phyloP scores from a whole-genome alignment of 164 flowering plant genomes.

The Liquidambar formosana region DNA sequence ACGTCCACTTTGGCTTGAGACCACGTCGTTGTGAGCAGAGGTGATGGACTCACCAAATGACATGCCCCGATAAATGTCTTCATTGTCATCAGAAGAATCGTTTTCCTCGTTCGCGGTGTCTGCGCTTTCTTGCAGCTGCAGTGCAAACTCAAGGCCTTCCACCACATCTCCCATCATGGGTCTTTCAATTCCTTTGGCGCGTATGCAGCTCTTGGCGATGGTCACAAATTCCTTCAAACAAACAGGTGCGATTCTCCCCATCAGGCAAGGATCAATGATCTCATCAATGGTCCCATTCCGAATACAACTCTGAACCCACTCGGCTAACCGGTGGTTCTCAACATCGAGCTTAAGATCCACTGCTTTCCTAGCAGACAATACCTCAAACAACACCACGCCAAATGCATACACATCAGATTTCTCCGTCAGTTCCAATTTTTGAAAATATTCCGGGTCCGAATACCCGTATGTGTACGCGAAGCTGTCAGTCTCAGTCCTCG shows the following conservation, averaged over 20 bases:
- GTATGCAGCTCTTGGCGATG: neutral
- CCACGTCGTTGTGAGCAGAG: too few species aligned
- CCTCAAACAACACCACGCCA: neutral
- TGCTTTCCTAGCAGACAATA: neutral
- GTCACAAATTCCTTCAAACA: neutral
- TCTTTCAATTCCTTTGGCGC: neutral
- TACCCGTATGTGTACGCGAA: neutral
- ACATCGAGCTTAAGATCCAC: neutral
- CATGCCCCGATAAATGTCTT: too few species aligned
- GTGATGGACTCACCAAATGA: too few species aligned
- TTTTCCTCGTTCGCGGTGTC: neutral
- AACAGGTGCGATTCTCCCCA: neutral
- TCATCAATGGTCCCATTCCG: neutral
- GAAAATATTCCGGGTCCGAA: neutral
- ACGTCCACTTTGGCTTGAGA: too few species aligned
- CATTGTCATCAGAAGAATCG: too few species aligned
- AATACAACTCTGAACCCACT: neutral
- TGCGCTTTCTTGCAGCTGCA: neutral
- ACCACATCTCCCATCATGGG: neutral
- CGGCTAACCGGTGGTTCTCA: neutral
- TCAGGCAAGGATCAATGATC: neutral
- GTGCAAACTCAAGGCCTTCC: neutral
- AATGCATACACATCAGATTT: conserved; percentile 1
- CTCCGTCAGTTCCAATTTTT: neutral
- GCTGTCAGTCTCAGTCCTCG: too few species aligned